Base-by-base conservation (phyloP, 441 rosid genomes). In the Biscutella auriculata region DNA sequence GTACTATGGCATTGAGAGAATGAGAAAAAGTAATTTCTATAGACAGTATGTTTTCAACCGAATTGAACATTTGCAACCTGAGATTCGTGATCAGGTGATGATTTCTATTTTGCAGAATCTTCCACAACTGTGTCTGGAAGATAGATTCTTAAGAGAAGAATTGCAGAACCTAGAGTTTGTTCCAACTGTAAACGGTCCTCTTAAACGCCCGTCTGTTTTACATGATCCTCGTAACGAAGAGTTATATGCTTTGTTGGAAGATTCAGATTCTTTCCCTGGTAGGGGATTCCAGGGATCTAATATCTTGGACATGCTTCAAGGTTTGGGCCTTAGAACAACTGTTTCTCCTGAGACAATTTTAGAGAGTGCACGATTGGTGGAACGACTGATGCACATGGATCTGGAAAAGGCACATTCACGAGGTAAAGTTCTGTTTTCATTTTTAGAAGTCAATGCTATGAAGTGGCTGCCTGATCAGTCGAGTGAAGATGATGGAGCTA, bases 141-240 rank as follows among this genome's bases (percentile, higher is more conserved):
- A 93, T 62, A 50, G 78, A 45, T 64, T 79, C 59, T 74, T 93
- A 43, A 82, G 78, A 76, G 94, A 87, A 46, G 75, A 61, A 73
- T 63, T 93, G 72, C 83, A 76, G 80, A 78, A 70, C 62, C 78
- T 93, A 78, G 97, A 85, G 67, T 93, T 93, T 69, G 86, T 93
- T 51, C 97, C 99, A 59, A 93, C 87, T 32, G 52, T 52, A 53
- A 69, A 69, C 61, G 97, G 96, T 67, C 56, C 43, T 65, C 54
- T 85, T 42, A 93, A 76, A 77, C 69, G 80, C 69, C 97, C 99
- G 56, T 67, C 76, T 64, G 79, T 67, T 55, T 76, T 93, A 37
- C 75, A 93, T 50, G 99, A 93, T 83, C 96, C 96, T 71, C 96
- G 99, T 51, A 80, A 79, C 66, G 96, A 83, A 63, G 99, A 93